These are phyloP conservation scores for Monilinia laxa DNA, from an alignment of 2,329 filamentous ascomycete species.

Conservation along the genomic window DNA sequence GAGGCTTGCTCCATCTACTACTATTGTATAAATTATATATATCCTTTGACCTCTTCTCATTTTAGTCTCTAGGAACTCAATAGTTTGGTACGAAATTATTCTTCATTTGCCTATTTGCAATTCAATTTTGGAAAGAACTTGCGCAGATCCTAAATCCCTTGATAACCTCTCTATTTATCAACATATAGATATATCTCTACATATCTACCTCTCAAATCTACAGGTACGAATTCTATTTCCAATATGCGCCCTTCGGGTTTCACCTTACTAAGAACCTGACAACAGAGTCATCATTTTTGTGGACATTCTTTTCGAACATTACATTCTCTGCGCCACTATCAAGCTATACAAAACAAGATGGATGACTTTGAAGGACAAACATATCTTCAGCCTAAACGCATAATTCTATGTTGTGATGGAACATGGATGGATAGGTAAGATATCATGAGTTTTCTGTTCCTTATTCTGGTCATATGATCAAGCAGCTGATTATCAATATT, in stretches of 20 bases:
- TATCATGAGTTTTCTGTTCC: background rate
- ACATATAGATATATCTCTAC: background rate
- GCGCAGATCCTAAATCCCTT: background rate
- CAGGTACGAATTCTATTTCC: constrained; percentile 9
- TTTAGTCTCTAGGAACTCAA: constrained; percentile 17
- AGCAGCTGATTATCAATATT: background rate
- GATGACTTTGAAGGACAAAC: constrained; percentile 11
- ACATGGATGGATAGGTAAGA: constrained; percentile 38
- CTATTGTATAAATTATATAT: constrained; percentile 15
- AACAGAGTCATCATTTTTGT: background rate
- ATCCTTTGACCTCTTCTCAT: constrained; percentile 1
- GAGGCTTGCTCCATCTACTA: constrained; percentile 19
- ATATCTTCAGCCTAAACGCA: constrained; percentile 28
- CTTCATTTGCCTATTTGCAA: background rate
- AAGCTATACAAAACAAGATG: constrained; percentile 11
- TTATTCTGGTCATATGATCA: constrained; percentile 10
- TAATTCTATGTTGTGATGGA: constrained; percentile 40
- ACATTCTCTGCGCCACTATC: constrained; percentile 1
- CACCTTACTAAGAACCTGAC: constrained; percentile 10
- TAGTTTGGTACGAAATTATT: constrained; percentile 9
- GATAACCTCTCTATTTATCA: background rate
- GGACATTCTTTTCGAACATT: background rate
- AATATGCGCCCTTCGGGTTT: too few species aligned
- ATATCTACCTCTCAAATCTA: constrained; percentile 1
- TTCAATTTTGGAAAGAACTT: background rate